Conservation (phyloP, 2,329 filamentous ascomycete genomes). For the Neonectria magnoliae region DNA sequence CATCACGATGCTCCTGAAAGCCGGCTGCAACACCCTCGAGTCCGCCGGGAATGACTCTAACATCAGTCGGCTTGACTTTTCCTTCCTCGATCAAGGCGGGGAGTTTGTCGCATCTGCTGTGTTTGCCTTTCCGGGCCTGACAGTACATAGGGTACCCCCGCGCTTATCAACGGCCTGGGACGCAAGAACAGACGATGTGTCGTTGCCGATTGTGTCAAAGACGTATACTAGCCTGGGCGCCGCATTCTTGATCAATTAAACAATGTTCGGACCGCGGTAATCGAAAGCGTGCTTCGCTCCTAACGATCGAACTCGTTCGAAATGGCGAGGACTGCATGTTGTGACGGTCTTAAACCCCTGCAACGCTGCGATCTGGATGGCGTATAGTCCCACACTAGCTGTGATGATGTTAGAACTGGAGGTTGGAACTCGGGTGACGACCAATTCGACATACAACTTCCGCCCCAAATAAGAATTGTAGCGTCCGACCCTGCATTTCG, state of each 20-base stretch:
- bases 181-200: constrained; percentile 45
- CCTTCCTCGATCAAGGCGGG: constrained; percentile 47
- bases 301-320: constrained; percentile 44
- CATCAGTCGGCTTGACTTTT: constrained; percentile 48
- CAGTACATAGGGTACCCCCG: constrained; percentile 51
- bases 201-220: constrained; percentile 56
- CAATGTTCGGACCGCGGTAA: constrained; percentile 50
- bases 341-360: constrained; percentile 48
- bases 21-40: constrained; percentile 46
- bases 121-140: constrained; percentile 52
- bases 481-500: constrained; percentile 10
- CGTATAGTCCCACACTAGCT: constrained; percentile 52
- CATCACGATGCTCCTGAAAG: constrained; percentile 51
- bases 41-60: constrained; percentile 43
- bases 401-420: background rate
- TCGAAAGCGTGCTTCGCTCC: constrained; percentile 52
- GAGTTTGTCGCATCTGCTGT: constrained; percentile 49
- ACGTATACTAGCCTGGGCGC: constrained; percentile 48
- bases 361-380: constrained; percentile 49
- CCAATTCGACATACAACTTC: constrained; percentile 49
- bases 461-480: constrained; percentile 54
- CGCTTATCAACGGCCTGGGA: constrained; percentile 44
- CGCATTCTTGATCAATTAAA: constrained; percentile 46
- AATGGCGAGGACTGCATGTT: constrained; percentile 48
- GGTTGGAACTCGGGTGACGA: background rate